These are phyloP conservation scores for Alternaria triticimaculans DNA, from an alignment of 2,329 filamentous ascomycete species.

Conservation along the genomic window DNA sequence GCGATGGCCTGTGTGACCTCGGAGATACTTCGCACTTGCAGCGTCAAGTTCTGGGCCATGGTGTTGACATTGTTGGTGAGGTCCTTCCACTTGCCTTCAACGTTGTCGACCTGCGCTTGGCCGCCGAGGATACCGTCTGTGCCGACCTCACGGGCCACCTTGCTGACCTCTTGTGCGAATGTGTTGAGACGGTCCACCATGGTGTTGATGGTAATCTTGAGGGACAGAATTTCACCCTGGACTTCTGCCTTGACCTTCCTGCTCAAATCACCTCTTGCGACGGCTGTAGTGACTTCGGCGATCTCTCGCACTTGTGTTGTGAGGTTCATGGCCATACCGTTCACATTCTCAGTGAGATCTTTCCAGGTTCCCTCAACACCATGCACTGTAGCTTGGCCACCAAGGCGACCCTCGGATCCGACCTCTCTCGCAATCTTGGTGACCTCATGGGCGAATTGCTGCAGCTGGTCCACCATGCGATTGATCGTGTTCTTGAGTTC, in stretches of 20 bases:
- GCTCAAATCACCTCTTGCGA: constrained; percentile 59
- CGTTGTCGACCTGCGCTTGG: constrained; percentile 68
- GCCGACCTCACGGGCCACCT: constrained; percentile 69
- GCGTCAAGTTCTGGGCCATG: constrained; percentile 69
- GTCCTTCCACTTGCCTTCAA: constrained; percentile 72
- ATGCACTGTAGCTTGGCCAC: constrained; percentile 60
- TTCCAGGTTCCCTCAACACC: constrained; percentile 62
- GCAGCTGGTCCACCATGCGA: constrained; percentile 60
- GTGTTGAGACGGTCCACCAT: constrained; percentile 71
- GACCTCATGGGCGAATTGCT: constrained; percentile 61
- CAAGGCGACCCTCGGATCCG: constrained; percentile 59
- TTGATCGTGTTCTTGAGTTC: constrained; percentile 61
- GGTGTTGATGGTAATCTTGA: constrained; percentile 86
- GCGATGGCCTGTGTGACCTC: constrained; percentile 94
- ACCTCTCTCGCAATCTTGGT: constrained; percentile 61
- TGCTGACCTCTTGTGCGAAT: constrained; percentile 70
- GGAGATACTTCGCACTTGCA: constrained; percentile 85
- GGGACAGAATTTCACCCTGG: constrained; percentile 58
- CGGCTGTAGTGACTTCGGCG: constrained; percentile 60
- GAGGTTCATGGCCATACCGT: constrained; percentile 61
- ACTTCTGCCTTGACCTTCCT: constrained; percentile 61
- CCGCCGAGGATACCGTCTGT: constrained; percentile 70
- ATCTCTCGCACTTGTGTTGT: constrained; percentile 61
- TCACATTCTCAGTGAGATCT: constrained; percentile 61
- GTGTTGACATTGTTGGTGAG: constrained; percentile 72